Base-by-base conservation (phyloP, 805 yeast genomes). In the Yarrowia yakushimensis region DNA sequence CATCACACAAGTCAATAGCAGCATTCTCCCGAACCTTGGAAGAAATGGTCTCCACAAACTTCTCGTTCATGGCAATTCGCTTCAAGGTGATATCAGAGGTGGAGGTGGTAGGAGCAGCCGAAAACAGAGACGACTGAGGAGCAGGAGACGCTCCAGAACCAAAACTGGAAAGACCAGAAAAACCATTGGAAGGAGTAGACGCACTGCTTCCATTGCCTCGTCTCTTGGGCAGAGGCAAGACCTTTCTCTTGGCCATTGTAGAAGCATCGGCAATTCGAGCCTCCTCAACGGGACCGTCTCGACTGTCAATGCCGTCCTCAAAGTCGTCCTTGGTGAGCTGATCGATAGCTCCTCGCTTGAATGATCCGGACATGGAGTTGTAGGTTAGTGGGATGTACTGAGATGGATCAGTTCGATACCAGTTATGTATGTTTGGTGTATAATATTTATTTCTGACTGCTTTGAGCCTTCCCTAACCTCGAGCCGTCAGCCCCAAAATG, bases 231-330 rank as follows among this genome's bases (percentile, higher is more conserved):
- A 71, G 66, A 69, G 81, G 78, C 27, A 88, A 81, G 63, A 89
- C 87, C 76, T 84, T 87, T 69, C 97, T 79, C 63, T 76, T 79
- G 27, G 90, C 82, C 81, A 90, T 73, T 6, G 83, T 85, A 5
- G 79, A 84, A 3, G 81, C 77, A 1, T 88, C 78, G 0, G 96
- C 94, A 50, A 66, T 70, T n/a, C 68, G 64, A 33, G 79, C 76
- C 36, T 70, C 65, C 7, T 69, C 67, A 48, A 63, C 65, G 5
- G 73, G 67, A n/a, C 67, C 77, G 5, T 77, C 82, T 17, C 77
- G 80, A 37, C 78, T 76, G 36, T 74, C 71, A 4, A 71, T 74
- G 34, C 67, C 72, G 5, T 72, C 73, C 41, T 68, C 70, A 4
- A 70, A 69, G 28, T 73, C 76, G 63, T 85, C 90, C 66, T 81